Conservation (phyloP, 139 green algal species). For the Limnomonas spitsbergensis region DNA sequence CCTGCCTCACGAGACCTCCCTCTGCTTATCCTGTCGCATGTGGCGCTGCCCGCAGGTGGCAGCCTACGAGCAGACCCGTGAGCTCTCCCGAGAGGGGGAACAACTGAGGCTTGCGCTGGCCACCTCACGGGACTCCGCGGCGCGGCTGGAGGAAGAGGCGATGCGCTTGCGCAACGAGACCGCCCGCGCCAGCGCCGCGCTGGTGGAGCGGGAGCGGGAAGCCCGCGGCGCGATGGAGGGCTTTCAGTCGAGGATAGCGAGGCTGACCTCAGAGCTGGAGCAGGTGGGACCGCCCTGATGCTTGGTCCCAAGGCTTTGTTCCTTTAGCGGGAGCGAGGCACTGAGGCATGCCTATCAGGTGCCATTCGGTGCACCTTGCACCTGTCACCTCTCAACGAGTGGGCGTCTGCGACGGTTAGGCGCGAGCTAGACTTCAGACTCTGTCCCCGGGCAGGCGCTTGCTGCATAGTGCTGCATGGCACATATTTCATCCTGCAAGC, state of each 20-base stretch:
- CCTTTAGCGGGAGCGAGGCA: no score
- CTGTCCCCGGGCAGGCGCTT: no score
- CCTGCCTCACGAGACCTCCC: conserved; percentile 14
- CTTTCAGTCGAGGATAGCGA: conserved; percentile 33
- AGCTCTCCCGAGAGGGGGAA: conserved; percentile 24
- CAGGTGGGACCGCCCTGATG: not conserved
- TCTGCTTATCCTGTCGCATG: conserved; percentile 31
- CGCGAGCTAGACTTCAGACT: no score
- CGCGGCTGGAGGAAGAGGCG: conserved; percentile 30
- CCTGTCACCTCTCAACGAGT: no score
- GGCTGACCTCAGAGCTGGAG: conserved; percentile 44
- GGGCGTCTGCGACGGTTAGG: no score
- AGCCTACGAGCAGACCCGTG: conserved; percentile 23
- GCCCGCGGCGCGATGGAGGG: conserved; percentile 5
- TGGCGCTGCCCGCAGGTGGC: conserved; percentile 19
- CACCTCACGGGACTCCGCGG: not conserved
- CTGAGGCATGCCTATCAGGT: no score
- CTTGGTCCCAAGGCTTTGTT: no score
- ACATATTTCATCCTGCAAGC: no score
- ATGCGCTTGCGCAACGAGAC: not conserved
- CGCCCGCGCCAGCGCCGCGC: conserved; percentile 14
- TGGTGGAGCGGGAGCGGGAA: conserved; percentile 46
- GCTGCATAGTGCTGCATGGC: no score
- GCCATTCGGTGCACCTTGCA: no score
- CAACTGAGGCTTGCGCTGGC: conserved; percentile 19